Conservation (phyloP, 2,329 filamentous ascomycete species). For the Scedosporium apiospermum region DNA sequence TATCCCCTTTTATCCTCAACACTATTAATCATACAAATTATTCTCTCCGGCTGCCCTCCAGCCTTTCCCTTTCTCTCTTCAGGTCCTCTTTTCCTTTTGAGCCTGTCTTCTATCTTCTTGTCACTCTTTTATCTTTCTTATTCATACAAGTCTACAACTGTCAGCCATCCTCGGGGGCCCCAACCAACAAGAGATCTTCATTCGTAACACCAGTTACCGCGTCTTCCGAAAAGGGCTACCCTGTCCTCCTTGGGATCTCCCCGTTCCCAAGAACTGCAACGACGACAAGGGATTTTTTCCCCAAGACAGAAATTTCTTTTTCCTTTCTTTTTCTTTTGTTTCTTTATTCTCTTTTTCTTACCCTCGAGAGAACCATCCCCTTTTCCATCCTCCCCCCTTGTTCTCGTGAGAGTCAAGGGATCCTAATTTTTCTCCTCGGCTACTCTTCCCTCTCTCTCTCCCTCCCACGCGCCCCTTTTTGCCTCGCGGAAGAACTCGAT, state of each 20-base stretch:
- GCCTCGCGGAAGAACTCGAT: neutral
- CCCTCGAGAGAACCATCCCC: neutral
- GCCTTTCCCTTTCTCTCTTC: slow-evolving; percentile 5
- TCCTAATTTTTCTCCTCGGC: neutral
- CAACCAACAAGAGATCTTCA: neutral
- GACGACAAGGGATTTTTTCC: neutral
- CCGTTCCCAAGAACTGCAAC: neutral
- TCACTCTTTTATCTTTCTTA: slow-evolving; percentile 4
- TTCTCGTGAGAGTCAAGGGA: neutral
- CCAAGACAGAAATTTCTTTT: neutral
- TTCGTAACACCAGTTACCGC: neutral
- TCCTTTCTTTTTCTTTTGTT: neutral
- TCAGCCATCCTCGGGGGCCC: neutral
- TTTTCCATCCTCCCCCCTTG: neutral
- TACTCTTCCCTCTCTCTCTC: neutral
- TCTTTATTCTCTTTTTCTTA: neutral
- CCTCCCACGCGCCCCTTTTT: neutral
- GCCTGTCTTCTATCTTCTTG: slow-evolving; percentile 1
- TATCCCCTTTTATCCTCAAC: slow-evolving; percentile 1
- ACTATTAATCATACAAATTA: slow-evolving; percentile 2
- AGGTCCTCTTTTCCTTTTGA: slow-evolving; percentile 6
- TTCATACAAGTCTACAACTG: neutral
- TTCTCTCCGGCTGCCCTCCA: neutral
- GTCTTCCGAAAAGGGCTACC: neutral
- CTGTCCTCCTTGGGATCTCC: neutral